phyloP scores from a whole-genome alignment of 1,284 basidiomycete species.

The Entoloma clypeatum region DNA sequence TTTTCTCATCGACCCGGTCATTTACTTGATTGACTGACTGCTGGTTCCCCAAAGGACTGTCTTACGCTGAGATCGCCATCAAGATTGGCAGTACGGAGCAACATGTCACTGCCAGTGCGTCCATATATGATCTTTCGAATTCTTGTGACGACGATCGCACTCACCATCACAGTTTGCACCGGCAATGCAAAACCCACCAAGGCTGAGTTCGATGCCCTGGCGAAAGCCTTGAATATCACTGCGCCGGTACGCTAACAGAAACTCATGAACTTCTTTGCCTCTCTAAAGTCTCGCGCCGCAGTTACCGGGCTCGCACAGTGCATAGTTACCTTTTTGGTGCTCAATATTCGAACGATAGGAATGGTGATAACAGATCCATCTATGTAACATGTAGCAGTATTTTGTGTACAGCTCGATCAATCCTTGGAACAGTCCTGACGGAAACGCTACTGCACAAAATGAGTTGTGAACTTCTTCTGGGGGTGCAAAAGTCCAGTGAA shows the following conservation, averaged over 20 bases:
- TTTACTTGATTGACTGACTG: conserved; percentile 4
- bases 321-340: no score
- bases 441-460: no score
- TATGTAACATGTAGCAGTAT: not conserved
- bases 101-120: conserved; percentile 52
- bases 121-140: not conserved
- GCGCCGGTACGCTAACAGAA: conserved; percentile 28
- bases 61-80: conserved; percentile 44
- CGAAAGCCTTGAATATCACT: conserved; percentile 42
- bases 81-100: conserved; percentile 38
- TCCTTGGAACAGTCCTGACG: no score
- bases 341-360: not conserved
- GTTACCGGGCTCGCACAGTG: conserved; percentile 1
- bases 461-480: no score
- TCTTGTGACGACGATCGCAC: not conserved
- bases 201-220: conserved; percentile 51
- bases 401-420: no score
- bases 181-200: conserved; percentile 42
- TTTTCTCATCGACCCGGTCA: not conserved
- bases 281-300: not conserved
- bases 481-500: no score
- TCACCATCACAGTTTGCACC: conserved; percentile 44
- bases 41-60: conserved; percentile 36
- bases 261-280: not conserved
- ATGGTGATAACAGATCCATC: not conserved